Evolutionary conservation across 1,139 yeast genomes (phyloP), one percentile per base, ranked within the genome.

Genomic region (Nematodospora anomalae): DNA sequence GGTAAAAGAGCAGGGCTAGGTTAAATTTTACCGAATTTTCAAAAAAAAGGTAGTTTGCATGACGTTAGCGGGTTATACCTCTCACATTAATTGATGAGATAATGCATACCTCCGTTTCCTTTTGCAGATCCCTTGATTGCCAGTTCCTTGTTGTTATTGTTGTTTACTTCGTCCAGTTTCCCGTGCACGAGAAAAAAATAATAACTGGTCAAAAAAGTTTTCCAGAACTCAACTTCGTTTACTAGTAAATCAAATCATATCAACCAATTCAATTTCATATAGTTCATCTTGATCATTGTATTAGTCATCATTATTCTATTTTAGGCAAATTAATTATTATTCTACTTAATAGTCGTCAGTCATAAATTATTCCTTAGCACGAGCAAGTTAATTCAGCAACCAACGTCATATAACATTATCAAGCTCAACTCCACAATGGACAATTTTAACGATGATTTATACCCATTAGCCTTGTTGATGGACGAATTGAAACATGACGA

Each of bases 401-500:
- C n/a, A n/a, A n/a, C n/a, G n/a, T n/a, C n/a, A n/a, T n/a, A n/a
- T n/a, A n/a, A n/a, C n/a, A n/a, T n/a, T n/a, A n/a, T n/a, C n/a
- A n/a, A n/a, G n/a, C n/a, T n/a, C n/a, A n/a, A n/a, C n/a, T n/a
- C n/a, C 23, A 24, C 28, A 50, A 69, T 68, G 74, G 71, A 65
- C 41, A 58, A 58, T 49, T 64, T 60, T 50, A 62, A 55, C 49
- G 76, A 81, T 56, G 96, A 88, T 56, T 74, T 92, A 43, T 92
- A 88, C 55, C 98, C 99, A 37, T 77, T 94, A 61, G 98, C 98
- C 11, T 76, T 94, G 53, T 76, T 94, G 45, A 90, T 94, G 87
- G 98, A 94, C 60, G 99, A 94, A 64, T 76, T 94, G 60, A 85
- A 86, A 50, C 76, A 92, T 61, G 98, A 94, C 55, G 98, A 94